A percentile compares a stretch with the other conserved stretches of the same genome.
Evolutionary conservation across 1,284 basidiomycete genomes (phyloP).

Genomic region (Fomitopsis schrenkii): DNA sequence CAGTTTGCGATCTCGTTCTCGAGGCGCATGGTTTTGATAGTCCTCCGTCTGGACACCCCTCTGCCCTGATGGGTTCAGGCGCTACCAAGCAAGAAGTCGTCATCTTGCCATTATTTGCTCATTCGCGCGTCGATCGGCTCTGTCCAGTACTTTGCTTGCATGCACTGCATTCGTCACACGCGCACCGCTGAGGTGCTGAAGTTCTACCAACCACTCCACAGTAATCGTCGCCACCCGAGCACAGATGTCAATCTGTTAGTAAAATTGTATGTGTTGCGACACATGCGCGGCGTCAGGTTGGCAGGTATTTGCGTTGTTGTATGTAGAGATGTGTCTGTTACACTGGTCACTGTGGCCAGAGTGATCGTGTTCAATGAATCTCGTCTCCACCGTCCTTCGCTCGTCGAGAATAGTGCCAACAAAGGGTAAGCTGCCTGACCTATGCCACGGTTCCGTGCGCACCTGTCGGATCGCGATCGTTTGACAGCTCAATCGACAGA

Average conservation of each 20-base stretch:
- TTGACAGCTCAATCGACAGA: constrained; percentile 1
- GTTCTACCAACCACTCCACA: too few relatives aligned
- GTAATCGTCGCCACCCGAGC: too few relatives aligned
- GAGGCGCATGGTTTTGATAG: background rate
- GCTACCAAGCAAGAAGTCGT: background rate
- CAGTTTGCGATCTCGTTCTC: background rate
- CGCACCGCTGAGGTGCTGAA: too few relatives aligned
- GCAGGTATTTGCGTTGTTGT: background rate
- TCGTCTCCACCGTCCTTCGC: background rate
- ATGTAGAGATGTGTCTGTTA: background rate
- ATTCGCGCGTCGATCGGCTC: background rate
- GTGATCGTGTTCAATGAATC: background rate
- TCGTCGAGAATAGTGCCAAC: background rate
- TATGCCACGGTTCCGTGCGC: background rate
- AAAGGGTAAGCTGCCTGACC: background rate
- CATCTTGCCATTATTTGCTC: background rate
- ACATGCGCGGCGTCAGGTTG: background rate
- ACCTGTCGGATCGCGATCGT: constrained; percentile 1
- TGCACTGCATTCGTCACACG: background rate
- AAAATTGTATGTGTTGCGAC: background rate
- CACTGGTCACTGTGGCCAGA: background rate
- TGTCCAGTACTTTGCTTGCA: background rate
- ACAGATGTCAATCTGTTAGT: background rate
- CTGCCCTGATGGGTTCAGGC: background rate
- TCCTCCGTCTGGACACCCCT: background rate